These are phyloP conservation scores for Xylaria acuta DNA, from an alignment of 495 filamentous ascomycete genomes.

Conservation along the genomic window DNA sequence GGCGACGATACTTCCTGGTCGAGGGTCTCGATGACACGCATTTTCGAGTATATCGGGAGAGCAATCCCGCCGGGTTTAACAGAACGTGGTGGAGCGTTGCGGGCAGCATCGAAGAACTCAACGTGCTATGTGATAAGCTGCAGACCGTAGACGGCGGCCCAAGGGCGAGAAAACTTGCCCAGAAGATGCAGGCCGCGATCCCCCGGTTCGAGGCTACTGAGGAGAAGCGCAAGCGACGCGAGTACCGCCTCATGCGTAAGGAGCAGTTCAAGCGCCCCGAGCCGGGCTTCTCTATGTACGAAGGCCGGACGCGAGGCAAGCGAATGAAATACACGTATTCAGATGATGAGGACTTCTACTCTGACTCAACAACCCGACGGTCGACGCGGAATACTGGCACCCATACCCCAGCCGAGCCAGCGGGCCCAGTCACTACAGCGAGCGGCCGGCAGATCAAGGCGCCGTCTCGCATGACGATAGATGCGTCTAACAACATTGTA, in stretches of 20 bases:
- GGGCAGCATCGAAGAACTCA: slow-evolving; percentile 86
- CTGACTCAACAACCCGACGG: slow-evolving; percentile 71
- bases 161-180: slow-evolving; percentile 76
- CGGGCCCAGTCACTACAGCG: slow-evolving; percentile 83
- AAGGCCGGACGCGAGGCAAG: slow-evolving; percentile 95
- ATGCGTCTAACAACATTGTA: slow-evolving; percentile 55
- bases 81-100: slow-evolving; percentile 93
- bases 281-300: slow-evolving; percentile 89
- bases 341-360: slow-evolving; percentile 79
- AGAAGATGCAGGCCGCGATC: slow-evolving; percentile 79
- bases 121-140: slow-evolving; percentile 73
- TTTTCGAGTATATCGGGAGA: slow-evolving; percentile 94
- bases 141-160: slow-evolving; percentile 75
- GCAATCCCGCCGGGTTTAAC: slow-evolving; percentile 77
- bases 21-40: slow-evolving; percentile 93
- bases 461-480: slow-evolving; percentile 79
- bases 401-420: slow-evolving; percentile 70
- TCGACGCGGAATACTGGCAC: slow-evolving; percentile 78
- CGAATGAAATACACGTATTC: slow-evolving; percentile 95
- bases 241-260: slow-evolving; percentile 86
- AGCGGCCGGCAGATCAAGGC: slow-evolving; percentile 88
- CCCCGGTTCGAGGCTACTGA: slow-evolving; percentile 95
- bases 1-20: slow-evolving; percentile 90
- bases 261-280: slow-evolving; percentile 88
- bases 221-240: slow-evolving; percentile 92